These are phyloP conservation scores for Caloboletus firmus DNA, from an alignment of 1,284 basidiomycete genomes.

Conservation along the genomic window DNA sequence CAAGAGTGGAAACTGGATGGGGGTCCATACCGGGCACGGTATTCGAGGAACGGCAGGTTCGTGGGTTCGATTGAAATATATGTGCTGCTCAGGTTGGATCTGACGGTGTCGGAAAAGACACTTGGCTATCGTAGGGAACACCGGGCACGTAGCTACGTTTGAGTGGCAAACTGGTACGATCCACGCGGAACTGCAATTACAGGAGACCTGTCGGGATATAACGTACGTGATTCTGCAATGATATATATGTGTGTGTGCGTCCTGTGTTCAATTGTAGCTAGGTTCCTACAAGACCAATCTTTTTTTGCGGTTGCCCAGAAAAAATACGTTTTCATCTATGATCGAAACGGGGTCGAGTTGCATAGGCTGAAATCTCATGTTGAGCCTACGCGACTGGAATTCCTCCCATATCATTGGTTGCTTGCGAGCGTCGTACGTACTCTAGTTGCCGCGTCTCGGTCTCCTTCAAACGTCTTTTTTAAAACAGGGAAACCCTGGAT, in stretches of 20 bases:
- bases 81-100: background rate
- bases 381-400: slow-evolving; percentile 90
- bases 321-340: slow-evolving; percentile 96
- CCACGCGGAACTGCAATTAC: slow-evolving; percentile 86
- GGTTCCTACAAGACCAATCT: slow-evolving; percentile 90
- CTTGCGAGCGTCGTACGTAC: slow-evolving; percentile 77
- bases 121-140: slow-evolving; percentile 78
- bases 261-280: slow-evolving; percentile 31
- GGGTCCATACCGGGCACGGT: slow-evolving; percentile 83
- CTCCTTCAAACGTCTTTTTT: background rate
- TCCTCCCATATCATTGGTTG: slow-evolving; percentile 95
- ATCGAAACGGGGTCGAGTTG: slow-evolving; percentile 90
- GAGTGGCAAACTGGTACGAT: slow-evolving; percentile 91
- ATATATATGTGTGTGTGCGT: background rate
- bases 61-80: slow-evolving; percentile 30
- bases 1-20: slow-evolving; percentile 84
- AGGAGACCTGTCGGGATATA: slow-evolving; percentile 89
- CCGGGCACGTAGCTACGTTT: slow-evolving; percentile 92
- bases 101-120: slow-evolving; percentile 50
- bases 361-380: slow-evolving; percentile 84
- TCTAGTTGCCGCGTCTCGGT: background rate
- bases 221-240: slow-evolving; percentile 52
- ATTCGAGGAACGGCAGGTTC: slow-evolving; percentile 88
- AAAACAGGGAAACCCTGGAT: slow-evolving; percentile 79
- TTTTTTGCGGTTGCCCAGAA: slow-evolving; percentile 96